phyloP scores from a whole-genome alignment of 768 basidiomycete genomes.

The Boletus edulis region DNA sequence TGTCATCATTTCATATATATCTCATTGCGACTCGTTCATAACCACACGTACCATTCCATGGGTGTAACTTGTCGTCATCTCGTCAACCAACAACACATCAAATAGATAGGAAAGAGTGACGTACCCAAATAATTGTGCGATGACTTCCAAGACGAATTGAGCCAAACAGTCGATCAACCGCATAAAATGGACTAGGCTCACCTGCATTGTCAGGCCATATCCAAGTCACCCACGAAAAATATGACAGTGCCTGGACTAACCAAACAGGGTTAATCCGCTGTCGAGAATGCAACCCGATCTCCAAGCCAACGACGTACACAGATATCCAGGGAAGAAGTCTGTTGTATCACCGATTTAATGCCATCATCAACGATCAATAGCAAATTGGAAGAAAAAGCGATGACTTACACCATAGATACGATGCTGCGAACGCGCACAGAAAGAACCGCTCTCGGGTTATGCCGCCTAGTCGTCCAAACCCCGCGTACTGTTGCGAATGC shows the following conservation, averaged over 20 bases:
- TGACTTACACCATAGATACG: slow-evolving; percentile 57
- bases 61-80: slow-evolving; percentile 22
- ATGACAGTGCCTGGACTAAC: slow-evolving; percentile 46
- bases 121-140: slow-evolving; percentile 50
- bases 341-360: background rate
- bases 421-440: slow-evolving; percentile 56
- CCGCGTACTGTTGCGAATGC: slow-evolving; percentile 66
- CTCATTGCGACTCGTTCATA: background rate
- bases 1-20: no score
- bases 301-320: slow-evolving; percentile 30
- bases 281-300: background rate
- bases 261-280: background rate
- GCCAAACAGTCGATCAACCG: slow-evolving; percentile 9
- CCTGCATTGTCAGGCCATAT: slow-evolving; percentile 48
- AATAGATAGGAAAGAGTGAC: background rate
- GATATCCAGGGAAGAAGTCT: slow-evolving; percentile 46
- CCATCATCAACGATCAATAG: background rate
- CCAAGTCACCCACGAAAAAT: slow-evolving; percentile 61
- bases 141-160: slow-evolving; percentile 27
- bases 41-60: slow-evolving; percentile 44
- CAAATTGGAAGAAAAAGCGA: background rate
- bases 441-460: slow-evolving; percentile 79
- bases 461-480: slow-evolving; percentile 59
- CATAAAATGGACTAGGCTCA: slow-evolving; percentile 23
- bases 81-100: background rate